A percentile compares a stretch with the other conserved stretches of the same genome.
Conservation (phyloP, 2,329 filamentous ascomycete genomes). For the Aspergillus neotritici region DNA sequence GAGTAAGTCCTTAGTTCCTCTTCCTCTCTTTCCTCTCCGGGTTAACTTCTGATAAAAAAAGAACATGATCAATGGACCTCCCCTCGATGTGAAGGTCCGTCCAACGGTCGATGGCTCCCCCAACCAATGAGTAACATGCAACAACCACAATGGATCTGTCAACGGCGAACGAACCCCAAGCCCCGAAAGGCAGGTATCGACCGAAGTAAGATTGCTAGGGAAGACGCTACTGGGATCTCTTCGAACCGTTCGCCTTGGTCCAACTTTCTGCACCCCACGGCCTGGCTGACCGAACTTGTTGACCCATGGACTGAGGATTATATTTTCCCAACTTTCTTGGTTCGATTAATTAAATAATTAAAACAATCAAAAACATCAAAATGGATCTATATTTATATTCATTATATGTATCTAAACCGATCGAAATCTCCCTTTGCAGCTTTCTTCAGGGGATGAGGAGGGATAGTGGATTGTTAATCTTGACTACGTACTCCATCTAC, state of each 20-base stretch:
- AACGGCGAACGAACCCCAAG: constrained; percentile 21
- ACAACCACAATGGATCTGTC: constrained; percentile 19
- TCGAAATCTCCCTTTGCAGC: too few relatives aligned
- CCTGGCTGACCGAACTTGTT: constrained; percentile 8
- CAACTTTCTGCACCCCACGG: constrained; percentile 14
- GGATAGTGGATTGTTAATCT: too few relatives aligned
- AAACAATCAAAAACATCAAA: too few relatives aligned
- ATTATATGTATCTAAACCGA: too few relatives aligned
- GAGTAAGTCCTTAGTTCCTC: too few relatives aligned
- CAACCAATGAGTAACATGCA: constrained; percentile 15
- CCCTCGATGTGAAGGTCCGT: constrained; percentile 11
- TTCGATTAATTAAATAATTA: too few relatives aligned
- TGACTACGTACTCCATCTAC: too few relatives aligned
- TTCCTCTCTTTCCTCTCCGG: too few relatives aligned
- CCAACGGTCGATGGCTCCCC: constrained; percentile 15
- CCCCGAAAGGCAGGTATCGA: constrained; percentile 17
- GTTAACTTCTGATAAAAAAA: too few relatives aligned
- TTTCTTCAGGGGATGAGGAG: too few relatives aligned
- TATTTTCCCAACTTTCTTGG: too few relatives aligned
- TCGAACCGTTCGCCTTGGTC: constrained; percentile 17
- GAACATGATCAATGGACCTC: background rate
- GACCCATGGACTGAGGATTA: background rate
- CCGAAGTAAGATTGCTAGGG: constrained; percentile 15
- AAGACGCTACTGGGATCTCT: constrained; percentile 17
- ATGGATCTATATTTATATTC: too few relatives aligned